Conservation (phyloP, 495 filamentous ascomycete genomes). For the Hypoxylon perforatum region DNA sequence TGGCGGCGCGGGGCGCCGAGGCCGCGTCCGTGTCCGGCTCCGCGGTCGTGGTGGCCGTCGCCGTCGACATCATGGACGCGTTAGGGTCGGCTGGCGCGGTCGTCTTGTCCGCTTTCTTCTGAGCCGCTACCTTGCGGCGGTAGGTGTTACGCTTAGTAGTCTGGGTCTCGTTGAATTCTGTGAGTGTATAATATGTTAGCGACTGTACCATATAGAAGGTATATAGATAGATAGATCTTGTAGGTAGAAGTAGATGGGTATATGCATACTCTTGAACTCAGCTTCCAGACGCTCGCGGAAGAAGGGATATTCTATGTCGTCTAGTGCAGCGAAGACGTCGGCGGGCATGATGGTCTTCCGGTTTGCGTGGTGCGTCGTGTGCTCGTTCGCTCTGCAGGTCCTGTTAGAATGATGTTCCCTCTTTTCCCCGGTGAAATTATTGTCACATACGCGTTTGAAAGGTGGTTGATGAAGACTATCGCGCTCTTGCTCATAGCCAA, state of each 20-base stretch:
- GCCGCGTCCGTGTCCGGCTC: constrained; percentile 28
- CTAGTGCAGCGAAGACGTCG: constrained; percentile 85
- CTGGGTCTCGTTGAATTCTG: constrained; percentile 65
- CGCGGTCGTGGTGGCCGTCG: constrained; percentile 24
- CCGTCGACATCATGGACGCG: constrained; percentile 48
- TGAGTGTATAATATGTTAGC: constrained; percentile 12
- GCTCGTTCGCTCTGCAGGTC: constrained; percentile 83
- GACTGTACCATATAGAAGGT: neutral
- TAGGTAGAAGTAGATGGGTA: constrained; percentile 14
- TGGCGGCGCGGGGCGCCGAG: constrained; percentile 43
- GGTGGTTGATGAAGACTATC: constrained; percentile 92
- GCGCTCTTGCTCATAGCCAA: constrained; percentile 91
- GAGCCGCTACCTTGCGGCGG: constrained; percentile 60
- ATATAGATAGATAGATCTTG: neutral
- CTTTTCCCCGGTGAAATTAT: neutral
- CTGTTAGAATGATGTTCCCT: no score
- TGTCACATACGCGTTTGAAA: constrained; percentile 78
- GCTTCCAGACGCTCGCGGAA: constrained; percentile 74
- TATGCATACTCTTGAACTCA: constrained; percentile 67
- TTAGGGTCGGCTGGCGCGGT: constrained; percentile 31
- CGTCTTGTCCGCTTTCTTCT: constrained; percentile 50
- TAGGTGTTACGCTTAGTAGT: constrained; percentile 63
- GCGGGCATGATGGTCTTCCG: constrained; percentile 88
- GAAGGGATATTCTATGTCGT: constrained; percentile 83
- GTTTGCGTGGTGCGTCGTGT: constrained; percentile 63